Evolutionary conservation across 1,284 basidiomycete genomes (phyloP).

Genomic region (Cutaneotrichosporon mucoides): DNA sequence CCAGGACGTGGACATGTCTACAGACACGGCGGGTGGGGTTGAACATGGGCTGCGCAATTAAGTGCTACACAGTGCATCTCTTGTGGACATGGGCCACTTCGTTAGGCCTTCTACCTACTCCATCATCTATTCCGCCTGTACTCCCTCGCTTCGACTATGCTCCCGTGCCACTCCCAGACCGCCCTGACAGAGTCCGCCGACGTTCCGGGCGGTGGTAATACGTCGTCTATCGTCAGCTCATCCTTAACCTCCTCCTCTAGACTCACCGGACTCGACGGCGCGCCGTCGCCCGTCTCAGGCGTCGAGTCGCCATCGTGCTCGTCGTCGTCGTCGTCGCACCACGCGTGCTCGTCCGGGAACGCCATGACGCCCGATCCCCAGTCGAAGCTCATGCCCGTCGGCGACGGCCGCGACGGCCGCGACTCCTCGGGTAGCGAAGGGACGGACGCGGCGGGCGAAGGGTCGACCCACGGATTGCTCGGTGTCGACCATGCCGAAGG

Average conservation of each 20-base stretch:
- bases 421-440: not conserved
- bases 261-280: constrained; percentile 16
- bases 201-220: constrained; percentile 35
- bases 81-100: too few species aligned
- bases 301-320: constrained; percentile 45
- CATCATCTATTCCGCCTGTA: too few species aligned
- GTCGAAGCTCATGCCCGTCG: constrained; percentile 27
- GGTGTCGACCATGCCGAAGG: constrained; percentile 1
- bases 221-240: constrained; percentile 51
- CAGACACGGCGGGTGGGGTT: too few species aligned
- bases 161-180: not conserved
- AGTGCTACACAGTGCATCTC: too few species aligned
- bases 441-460: constrained; percentile 7
- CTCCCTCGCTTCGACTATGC: too few species aligned
- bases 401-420: not conserved
- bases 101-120: too few species aligned
- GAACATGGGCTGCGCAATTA: too few species aligned
- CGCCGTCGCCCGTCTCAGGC: constrained; percentile 34
- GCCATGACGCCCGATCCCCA: constrained; percentile 64
- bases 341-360: constrained; percentile 64
- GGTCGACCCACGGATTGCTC: constrained; percentile 44
- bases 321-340: constrained; percentile 49
- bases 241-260: not conserved
- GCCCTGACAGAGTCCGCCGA: constrained; percentile 15
- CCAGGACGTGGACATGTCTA: too few species aligned